Percentiles rank a stretch among this genome's conserved stretches.
These are phyloP conservation scores for Apodospora peruviana DNA, from an alignment of 495 filamentous ascomycete species.

Conservation along the genomic window DNA sequence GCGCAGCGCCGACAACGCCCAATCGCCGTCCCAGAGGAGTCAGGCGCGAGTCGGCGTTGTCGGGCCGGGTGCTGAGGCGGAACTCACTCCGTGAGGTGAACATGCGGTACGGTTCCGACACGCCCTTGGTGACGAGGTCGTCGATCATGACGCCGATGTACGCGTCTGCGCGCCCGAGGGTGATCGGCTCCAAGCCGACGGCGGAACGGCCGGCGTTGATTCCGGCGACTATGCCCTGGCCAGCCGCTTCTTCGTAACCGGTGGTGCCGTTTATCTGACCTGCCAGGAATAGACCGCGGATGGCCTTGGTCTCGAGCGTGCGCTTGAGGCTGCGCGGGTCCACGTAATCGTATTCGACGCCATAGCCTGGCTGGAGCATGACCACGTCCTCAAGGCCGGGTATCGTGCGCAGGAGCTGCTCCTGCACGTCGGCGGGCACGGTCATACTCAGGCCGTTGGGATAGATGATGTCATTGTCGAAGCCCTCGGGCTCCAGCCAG, in stretches of 20 bases:
- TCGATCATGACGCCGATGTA: conserved; percentile 99
- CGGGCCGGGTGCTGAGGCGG: conserved; percentile 81
- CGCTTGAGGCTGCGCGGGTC: conserved; percentile 82
- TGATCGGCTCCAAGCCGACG: conserved; percentile 55
- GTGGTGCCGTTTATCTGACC: conserved; percentile 99
- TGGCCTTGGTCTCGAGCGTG: conserved; percentile 89
- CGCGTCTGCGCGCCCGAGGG: conserved; percentile 75
- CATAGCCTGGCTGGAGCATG: conserved; percentile 96
- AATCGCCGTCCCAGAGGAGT: conserved; percentile 71
- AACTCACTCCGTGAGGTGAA: conserved; percentile 96
- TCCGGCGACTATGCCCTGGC: conserved; percentile 87
- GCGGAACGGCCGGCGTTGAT: conserved; percentile 85
- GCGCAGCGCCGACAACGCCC: conserved; percentile 71
- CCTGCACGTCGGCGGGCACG: conserved; percentile 79
- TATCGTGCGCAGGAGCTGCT: conserved; percentile 76
- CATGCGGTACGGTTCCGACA: conserved; percentile 97
- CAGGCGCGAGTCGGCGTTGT: conserved; percentile 88
- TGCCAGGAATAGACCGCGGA: conserved; percentile 83
- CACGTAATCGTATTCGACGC: conserved; percentile 98
- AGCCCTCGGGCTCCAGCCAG: conserved; percentile 96
- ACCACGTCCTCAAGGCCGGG: conserved; percentile 78
- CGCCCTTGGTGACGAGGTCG: conserved; percentile 94
- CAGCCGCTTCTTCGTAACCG: conserved; percentile 94
- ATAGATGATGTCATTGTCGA: conserved; percentile 86
- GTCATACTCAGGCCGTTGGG: conserved; percentile 98